Percentiles rank a stretch among this genome's conserved stretches.
Conservation (phyloP, 1,284 basidiomycete species). For the Xerocomus cyaneibrunnescens region DNA sequence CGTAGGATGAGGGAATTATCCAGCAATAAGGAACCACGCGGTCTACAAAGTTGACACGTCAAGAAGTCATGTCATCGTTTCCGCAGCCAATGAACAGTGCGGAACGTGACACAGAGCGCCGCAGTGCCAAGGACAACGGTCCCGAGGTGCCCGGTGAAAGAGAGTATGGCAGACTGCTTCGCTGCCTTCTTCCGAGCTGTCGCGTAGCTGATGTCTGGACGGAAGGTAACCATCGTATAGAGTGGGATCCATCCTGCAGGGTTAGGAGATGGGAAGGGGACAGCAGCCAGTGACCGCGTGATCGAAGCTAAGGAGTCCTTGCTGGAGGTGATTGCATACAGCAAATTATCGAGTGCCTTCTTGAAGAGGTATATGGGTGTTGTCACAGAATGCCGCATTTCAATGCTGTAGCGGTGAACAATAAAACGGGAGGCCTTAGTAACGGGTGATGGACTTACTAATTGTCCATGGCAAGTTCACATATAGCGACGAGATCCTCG, state of each 20-base stretch:
- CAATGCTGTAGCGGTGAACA: slow-evolving; percentile 55
- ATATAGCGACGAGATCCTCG: slow-evolving; percentile 88
- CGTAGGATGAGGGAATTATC: slow-evolving; percentile 8
- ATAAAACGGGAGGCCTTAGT: slow-evolving; percentile 24
- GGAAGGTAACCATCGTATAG: slow-evolving; percentile 97
- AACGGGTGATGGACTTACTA: slow-evolving; percentile 64
- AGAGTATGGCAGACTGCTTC: slow-evolving; percentile 57
- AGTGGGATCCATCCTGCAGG: slow-evolving; percentile 86
- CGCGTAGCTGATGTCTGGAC: slow-evolving; percentile 90
- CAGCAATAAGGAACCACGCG: slow-evolving; percentile 21
- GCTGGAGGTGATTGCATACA: slow-evolving; percentile 61
- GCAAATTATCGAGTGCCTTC: slow-evolving; percentile 76
- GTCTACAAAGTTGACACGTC: slow-evolving; percentile 29
- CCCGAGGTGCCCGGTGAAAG: slow-evolving; percentile 45
- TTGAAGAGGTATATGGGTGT: slow-evolving; percentile 79
- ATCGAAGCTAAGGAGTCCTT: slow-evolving; percentile 43
- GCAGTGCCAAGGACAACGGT: slow-evolving; percentile 45
- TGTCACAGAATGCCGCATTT: slow-evolving; percentile 93
- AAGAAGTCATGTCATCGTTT: slow-evolving; percentile 24
- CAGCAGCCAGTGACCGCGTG: slow-evolving; percentile 42
- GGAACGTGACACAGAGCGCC: slow-evolving; percentile 43
- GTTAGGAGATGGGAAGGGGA: slow-evolving; percentile 54
- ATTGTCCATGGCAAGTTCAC: slow-evolving; percentile 90
- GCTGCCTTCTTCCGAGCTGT: slow-evolving; percentile 62
- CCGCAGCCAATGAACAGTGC: slow-evolving; percentile 37